Evolutionary conservation across 1,284 basidiomycete genomes (phyloP), one percentile per base, ranked within the genome.

Genomic region (Trichosporon sp.): DNA sequence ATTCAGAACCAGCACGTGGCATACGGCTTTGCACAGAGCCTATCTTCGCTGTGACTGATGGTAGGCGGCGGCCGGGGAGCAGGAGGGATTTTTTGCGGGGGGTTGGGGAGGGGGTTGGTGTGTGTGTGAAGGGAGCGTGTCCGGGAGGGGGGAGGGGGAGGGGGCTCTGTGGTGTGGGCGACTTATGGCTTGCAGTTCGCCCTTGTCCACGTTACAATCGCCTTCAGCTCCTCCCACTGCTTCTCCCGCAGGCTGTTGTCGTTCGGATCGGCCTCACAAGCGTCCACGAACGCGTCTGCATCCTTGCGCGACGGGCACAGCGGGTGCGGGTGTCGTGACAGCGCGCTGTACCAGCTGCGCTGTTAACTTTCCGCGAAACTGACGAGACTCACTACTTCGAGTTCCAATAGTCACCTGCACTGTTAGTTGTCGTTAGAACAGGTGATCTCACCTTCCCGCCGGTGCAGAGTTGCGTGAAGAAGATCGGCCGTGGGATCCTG

Each of bases 391-490:
- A 81, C 81, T 81, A 83, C 68, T 82, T 83, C 9, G 80, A 81
- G 70, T 83, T 83, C 80, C 79, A 81, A 67, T 82, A 81, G 66
- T 83, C 82, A 12, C 80, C 79, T 80, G 67, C 2, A 12, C 29
- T 18, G 25, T 62, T 18, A 65, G 35, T 56, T 35, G 0, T 25
- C 21, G 53, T 3, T 3, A 3, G 12, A 1, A n/a, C 9, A 21
- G 15, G 8, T 2, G 31, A 56, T 71, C 77, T 66, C 66, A 77
- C 79, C 81, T 70, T 83, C 81, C 21, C 82, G 66, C 2, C 82
- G 73, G 68, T 83, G 82, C 34, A 83, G 69, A 2, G 76, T 81
- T 13, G 82, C 82, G 73, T 83, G 82, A 29, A 83, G 73, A 27
- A 82, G 56, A 67, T 82, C 76, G 0, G 77, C 81, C 2, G 78